Conservation (phyloP, 2,329 filamentous ascomycete genomes). For the Aspergillus jensenii region DNA sequence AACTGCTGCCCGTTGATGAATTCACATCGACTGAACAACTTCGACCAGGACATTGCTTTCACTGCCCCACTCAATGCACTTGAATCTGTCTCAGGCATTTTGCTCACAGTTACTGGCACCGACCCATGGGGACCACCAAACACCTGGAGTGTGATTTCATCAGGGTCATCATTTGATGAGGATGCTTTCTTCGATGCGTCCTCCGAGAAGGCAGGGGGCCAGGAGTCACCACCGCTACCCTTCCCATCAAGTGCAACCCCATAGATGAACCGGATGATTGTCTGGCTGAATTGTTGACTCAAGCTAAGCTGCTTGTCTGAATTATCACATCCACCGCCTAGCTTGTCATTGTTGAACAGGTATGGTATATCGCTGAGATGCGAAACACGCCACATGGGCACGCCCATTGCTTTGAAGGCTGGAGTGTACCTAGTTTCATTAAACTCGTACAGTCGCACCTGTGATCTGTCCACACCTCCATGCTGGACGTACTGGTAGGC, state of each 20-base stretch:
- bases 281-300: slow-evolving; percentile 6
- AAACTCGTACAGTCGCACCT: slow-evolving; percentile 28
- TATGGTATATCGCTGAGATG: slow-evolving; percentile 38
- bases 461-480: slow-evolving; percentile 10
- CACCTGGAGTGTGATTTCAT: too few species aligned
- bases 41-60: slow-evolving; percentile 7
- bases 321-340: slow-evolving; percentile 11
- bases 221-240: neutral
- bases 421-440: slow-evolving; percentile 30
- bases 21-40: slow-evolving; percentile 11
- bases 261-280: slow-evolving; percentile 9
- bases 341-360: slow-evolving; percentile 20
- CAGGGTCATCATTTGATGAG: slow-evolving; percentile 1
- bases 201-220: neutral
- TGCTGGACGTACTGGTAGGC: slow-evolving; percentile 31
- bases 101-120: neutral
- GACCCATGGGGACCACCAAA: slow-evolving; percentile 4
- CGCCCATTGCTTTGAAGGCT: slow-evolving; percentile 28
- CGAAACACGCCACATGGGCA: slow-evolving; percentile 34
- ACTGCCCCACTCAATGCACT: neutral
- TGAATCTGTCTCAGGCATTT: neutral
- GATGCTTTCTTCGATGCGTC: neutral
- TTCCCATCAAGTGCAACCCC: neutral
- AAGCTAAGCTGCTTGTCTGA: slow-evolving; percentile 11
- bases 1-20: slow-evolving; percentile 14